These are phyloP conservation scores for Echium plantagineum DNA, from an alignment of 257 asterid species.

Conservation along the genomic window DNA sequence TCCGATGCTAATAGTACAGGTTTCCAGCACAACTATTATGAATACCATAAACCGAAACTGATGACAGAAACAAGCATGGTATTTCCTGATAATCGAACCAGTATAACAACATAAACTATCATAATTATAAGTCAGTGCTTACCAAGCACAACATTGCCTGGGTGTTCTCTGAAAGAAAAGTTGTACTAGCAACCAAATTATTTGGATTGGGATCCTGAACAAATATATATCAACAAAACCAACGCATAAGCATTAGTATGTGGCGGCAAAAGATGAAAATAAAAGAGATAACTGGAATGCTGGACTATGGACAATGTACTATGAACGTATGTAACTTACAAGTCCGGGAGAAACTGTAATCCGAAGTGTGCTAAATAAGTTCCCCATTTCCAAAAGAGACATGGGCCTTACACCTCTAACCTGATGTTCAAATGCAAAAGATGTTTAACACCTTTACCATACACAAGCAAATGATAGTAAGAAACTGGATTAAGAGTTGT, in stretches of 20 bases:
- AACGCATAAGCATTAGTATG: not conserved
- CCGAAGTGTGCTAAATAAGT: conserved; percentile 51
- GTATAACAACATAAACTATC: not conserved
- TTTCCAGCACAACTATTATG: not conserved
- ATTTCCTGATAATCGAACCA: not conserved
- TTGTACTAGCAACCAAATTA: conserved; percentile 82
- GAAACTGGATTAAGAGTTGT: conserved; percentile 1
- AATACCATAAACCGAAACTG: not conserved
- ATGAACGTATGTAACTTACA: no score
- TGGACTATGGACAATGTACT: conserved; percentile 4
- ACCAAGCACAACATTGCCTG: conserved; percentile 95
- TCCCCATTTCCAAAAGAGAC: conserved; percentile 74
- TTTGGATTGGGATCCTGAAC: conserved; percentile 86
- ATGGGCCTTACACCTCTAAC: conserved; percentile 86
- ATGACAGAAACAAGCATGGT: not conserved
- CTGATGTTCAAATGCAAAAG: conserved; percentile 30
- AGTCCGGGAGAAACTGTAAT: conserved; percentile 82
- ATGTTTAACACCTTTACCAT: not conserved
- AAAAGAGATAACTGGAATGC: not conserved
- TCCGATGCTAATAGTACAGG: not conserved
- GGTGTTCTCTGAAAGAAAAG: conserved; percentile 77
- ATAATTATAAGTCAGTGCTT: conserved; percentile 15
- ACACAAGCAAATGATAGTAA: not conserved
- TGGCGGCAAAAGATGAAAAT: not conserved
- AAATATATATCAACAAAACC: conserved; percentile 3